Evolutionary conservation across 148 eudicot species (phyloP).

Genomic region (Camellia japonica): DNA sequence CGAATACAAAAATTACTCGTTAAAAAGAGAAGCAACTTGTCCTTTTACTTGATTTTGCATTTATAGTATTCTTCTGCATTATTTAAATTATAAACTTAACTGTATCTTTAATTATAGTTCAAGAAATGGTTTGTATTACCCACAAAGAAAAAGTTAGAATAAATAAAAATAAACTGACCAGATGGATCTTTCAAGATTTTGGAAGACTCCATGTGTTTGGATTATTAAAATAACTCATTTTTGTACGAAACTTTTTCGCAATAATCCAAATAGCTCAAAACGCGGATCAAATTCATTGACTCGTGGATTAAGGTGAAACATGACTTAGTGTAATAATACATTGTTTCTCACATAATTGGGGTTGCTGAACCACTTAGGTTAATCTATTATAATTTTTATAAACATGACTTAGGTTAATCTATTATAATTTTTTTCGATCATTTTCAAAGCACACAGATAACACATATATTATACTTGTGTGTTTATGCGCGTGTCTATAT

Average conservation of each 20-base stretch:
- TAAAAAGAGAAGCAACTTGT: constrained; percentile 15
- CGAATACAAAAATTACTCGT: too few relatives aligned
- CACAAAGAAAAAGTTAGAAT: background rate
- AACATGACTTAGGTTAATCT: too few relatives aligned
- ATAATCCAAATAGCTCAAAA: background rate
- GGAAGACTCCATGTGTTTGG: background rate
- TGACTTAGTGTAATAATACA: background rate
- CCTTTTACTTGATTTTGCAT: constrained; percentile 12
- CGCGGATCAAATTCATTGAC: background rate
- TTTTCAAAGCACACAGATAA: background rate
- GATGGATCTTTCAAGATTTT: constrained; percentile 16
- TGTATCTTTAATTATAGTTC: background rate
- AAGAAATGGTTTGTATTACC: background rate
- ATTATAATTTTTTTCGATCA: background rate
- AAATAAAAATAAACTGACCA: background rate
- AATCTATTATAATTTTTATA: background rate
- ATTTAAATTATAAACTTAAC: background rate
- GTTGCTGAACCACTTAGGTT: background rate
- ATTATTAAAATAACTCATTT: background rate
- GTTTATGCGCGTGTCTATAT: background rate
- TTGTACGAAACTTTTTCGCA: background rate
- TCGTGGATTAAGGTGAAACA: background rate
- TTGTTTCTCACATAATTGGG: too few relatives aligned
- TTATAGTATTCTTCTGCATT: background rate
- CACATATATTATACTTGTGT: background rate